Evolutionary conservation across 805 yeast genomes (phyloP), one percentile per base, ranked within the genome.

Genomic region (Myxozyma nipponensis): DNA sequence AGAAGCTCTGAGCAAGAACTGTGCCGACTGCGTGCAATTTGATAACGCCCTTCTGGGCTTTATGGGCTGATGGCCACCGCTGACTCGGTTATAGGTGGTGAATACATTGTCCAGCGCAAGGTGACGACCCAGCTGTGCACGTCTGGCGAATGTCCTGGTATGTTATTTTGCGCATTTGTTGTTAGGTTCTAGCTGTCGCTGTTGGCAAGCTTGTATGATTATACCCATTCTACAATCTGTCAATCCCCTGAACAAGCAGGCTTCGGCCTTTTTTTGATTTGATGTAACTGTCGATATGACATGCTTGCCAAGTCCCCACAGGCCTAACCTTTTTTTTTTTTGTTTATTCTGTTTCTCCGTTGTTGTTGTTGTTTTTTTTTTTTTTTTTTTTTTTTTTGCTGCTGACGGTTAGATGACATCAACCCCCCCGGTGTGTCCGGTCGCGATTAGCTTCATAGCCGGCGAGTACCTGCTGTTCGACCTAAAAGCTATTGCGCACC

Each of bases 401-500:
- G 38, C 38, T 35, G 21, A 39, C 25, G n/a, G n/a, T n/a, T n/a
- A n/a, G n/a, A n/a, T n/a, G n/a, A n/a, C n/a, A n/a, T 28, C 32
- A 28, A 28, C 32, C 32, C 7, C 32, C 32, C 13, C 32, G 7
- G 32, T 28, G n/a, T n/a, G 4, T 26, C 37, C 19, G 25, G n/a
- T n/a, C n/a, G n/a, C 37, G 23, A 46, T 57, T 24, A 47, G 54
- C 48, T 44, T 32, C 36, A 22, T 56, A 18, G 54, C 45, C 30
- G 60, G 60, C 44, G 47, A 55, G 35, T 57, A 37, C 26, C 44
- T 58, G n/a, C 43, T 58, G 30, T 59, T 54, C 22, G 58, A 54
- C 43, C 21, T 55, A 34, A 57, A 43, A 4, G 77, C 74, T 44
- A 72, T 86, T 44, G 74, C 75, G 57, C 48, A 47, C 21, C 71